These are phyloP conservation scores for Castanospermum australe DNA, from an alignment of 306 rosid species.

Conservation along the genomic window DNA sequence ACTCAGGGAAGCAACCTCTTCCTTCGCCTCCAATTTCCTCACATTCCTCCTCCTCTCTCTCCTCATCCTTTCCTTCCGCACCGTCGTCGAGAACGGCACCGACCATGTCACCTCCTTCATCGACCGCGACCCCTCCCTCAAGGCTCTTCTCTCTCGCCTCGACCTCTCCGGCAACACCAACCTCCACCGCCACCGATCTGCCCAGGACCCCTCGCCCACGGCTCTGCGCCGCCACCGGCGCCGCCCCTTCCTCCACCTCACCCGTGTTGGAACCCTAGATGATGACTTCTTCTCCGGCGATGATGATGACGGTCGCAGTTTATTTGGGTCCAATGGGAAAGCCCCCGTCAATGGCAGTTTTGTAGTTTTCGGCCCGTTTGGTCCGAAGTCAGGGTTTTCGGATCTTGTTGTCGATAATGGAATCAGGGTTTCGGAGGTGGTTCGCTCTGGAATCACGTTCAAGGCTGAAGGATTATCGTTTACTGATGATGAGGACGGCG, in stretches of 20 bases:
- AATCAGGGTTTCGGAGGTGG: slow-evolving; percentile 64
- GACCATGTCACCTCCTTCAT: slow-evolving; percentile 68
- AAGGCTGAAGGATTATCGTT: slow-evolving; percentile 30
- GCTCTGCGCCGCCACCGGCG: slow-evolving; percentile 42
- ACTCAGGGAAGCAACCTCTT: slow-evolving; percentile 45
- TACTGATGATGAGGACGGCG: slow-evolving; percentile 18
- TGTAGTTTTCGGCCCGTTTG: slow-evolving; percentile 42
- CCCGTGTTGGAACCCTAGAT: slow-evolving; percentile 88
- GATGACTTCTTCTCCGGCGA: slow-evolving; percentile 91
- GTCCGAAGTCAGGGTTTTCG: slow-evolving; percentile 56
- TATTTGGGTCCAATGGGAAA: slow-evolving; percentile 52
- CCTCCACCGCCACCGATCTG: slow-evolving; percentile 17
- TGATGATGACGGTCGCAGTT: slow-evolving; percentile 65
- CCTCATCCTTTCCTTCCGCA: slow-evolving; percentile 73
- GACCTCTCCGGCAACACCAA: slow-evolving; percentile 51
- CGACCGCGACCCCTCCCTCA: slow-evolving; percentile 84
- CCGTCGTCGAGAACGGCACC: slow-evolving; percentile 71
- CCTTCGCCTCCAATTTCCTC: slow-evolving; percentile 51
- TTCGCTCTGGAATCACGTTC: slow-evolving; percentile 66
- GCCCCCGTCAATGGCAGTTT: slow-evolving; percentile 48
- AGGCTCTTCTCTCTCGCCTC: slow-evolving; percentile 72
- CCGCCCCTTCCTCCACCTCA: slow-evolving; percentile 82
- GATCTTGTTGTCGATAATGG: slow-evolving; percentile 68
- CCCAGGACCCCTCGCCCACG: slow-evolving; percentile 28
- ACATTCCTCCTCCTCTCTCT: slow-evolving; percentile 81